Evolutionary conservation across 257 asterid species (phyloP), one percentile per base, ranked within the genome.

Genomic region (Misopates orontium): DNA sequence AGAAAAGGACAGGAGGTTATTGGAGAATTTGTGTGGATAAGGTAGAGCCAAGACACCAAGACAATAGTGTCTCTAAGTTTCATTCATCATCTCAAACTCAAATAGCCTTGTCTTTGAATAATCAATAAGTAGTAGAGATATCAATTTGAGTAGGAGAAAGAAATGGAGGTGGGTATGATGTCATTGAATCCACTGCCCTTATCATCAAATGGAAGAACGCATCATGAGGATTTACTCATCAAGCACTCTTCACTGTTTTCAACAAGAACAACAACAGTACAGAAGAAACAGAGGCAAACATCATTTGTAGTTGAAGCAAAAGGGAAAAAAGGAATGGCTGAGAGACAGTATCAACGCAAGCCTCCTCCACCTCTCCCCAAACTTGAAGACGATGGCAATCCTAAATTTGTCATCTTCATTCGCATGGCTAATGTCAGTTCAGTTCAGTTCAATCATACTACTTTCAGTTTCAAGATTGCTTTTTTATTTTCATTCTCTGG

Each of bases 351-450:
- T 77, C 95, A 86, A 73, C 81, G 95, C 8, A 8, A 70, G 10
- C 69, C 85, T 40, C 91, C 96, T 10, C 94, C 97, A 21, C 82
- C 95, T 42, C 69, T 94, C 39, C 97, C 97, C 52, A 90, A 86
- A 81, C 82, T 94, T 68, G 99, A 94, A 74, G 99, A 94, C 60
- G 99, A 94, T 79, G 99, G 97, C 64, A 88, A 90, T 79, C 99
- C 97, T 4, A 87, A 87, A 75, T 94, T 94, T 42, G 96, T 94
- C 8, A 71, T 90, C 75, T 94, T 94, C 76, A 82, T 90, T 41
- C 96, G 99, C 60, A 90, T 90, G 97, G 97, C 96, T 8, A 84
- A 83, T 66, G 96, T 86, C 18, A 54, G 75, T 51, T 40, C 55
- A 17, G 49, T 40, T 44, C 56, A 3, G 4, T 28, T 28, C 36